A percentile compares a stretch with the other conserved stretches of the same genome.
phyloP scores from a whole-genome alignment of 345 rosid genomes.

The Salix suchowensis region DNA sequence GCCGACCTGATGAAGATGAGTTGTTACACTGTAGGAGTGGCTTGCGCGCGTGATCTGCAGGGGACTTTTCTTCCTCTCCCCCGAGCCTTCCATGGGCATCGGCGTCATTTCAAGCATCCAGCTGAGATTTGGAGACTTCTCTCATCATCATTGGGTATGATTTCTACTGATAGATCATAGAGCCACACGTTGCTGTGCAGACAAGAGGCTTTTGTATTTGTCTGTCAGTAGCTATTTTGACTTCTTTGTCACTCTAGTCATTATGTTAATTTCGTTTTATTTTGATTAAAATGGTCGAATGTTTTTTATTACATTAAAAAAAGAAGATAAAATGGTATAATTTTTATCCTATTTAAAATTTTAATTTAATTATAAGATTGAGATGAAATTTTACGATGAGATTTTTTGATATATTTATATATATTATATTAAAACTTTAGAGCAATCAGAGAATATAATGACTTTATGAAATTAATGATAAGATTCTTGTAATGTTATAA shows the following conservation, averaged over 20 bases:
- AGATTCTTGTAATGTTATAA: too few species aligned
- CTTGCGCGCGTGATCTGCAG: not conserved
- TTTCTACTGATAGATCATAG: not conserved
- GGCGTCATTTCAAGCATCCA: not conserved
- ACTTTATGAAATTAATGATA: too few species aligned
- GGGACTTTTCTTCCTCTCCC: not conserved
- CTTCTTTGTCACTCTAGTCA: not conserved
- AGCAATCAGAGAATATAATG: too few species aligned
- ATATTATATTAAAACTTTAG: too few species aligned
- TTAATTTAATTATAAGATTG: too few species aligned
- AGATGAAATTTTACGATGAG: too few species aligned
- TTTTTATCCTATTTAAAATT: too few species aligned
- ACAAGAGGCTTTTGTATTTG: not conserved
- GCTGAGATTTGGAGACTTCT: not conserved
- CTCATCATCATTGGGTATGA: slow-evolving; percentile 10
- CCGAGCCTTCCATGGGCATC: not conserved
- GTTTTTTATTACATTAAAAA: too few species aligned
- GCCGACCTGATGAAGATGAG: not conserved
- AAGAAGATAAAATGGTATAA: too few species aligned
- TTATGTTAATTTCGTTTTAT: too few species aligned
- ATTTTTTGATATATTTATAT: too few species aligned
- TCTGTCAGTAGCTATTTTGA: not conserved
- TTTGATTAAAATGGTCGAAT: too few species aligned
- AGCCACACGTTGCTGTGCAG: not conserved
- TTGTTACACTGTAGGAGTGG: not conserved